These are phyloP conservation scores for Gloeophyllum trabeum DNA, from an alignment of 768 basidiomycete species.

Conservation along the genomic window DNA sequence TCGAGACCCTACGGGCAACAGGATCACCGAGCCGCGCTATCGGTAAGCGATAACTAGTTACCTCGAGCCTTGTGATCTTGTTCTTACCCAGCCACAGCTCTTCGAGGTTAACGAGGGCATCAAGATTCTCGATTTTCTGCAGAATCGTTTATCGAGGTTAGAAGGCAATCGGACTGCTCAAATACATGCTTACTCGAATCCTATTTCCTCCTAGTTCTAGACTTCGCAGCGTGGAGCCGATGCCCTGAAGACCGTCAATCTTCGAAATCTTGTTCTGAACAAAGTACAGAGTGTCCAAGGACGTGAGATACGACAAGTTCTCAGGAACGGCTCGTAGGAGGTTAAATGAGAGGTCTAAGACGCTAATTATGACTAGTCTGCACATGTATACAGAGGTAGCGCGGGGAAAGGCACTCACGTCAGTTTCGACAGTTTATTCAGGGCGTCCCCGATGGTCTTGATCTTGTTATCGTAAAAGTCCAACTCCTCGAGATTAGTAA, in stretches of 20 bases:
- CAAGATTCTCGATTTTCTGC: constrained; percentile 83
- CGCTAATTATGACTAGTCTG: constrained; percentile 27
- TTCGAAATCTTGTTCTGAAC: constrained; percentile 91
- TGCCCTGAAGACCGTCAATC: constrained; percentile 54
- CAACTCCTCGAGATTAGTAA: constrained; percentile 73
- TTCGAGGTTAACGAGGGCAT: constrained; percentile 69
- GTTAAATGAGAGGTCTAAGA: constrained; percentile 93
- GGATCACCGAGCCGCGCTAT: not conserved
- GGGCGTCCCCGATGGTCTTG: constrained; percentile 56
- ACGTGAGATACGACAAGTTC: constrained; percentile 40
- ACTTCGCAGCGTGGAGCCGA: constrained; percentile 52
- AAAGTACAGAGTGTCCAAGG: constrained; percentile 77
- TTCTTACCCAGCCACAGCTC: constrained; percentile 98
- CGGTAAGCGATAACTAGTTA: constrained; percentile 15
- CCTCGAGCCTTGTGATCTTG: constrained; percentile 85
- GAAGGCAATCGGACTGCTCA: constrained; percentile 1
- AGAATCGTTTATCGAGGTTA: constrained; percentile 1
- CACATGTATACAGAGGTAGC: not conserved
- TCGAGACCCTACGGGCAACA: constrained; percentile 44
- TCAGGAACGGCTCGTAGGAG: constrained; percentile 65
- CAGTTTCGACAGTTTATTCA: constrained; percentile 45
- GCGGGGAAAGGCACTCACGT: constrained; percentile 29
- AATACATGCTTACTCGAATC: constrained; percentile 53
- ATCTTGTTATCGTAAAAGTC: constrained; percentile 96
- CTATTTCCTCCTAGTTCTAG: constrained; percentile 91